Evolutionary conservation across 2,329 filamentous ascomycete species (phyloP).

Genomic region (Blastomyces emzantsi): DNA sequence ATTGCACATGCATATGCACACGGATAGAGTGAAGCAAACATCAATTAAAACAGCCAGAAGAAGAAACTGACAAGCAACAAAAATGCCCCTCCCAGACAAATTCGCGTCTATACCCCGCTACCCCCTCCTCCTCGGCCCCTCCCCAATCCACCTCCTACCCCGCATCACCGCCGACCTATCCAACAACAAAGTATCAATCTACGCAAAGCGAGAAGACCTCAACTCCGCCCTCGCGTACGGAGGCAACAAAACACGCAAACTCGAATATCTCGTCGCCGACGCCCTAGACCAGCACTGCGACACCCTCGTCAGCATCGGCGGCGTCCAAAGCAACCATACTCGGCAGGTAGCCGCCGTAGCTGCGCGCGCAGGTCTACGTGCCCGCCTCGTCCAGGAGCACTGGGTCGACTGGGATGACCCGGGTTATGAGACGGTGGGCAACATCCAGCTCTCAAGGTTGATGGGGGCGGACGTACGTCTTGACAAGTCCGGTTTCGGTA

Average conservation of each 20-base stretch:
- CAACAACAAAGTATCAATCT: conserved; percentile 51
- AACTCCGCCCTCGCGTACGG: conserved; percentile 59
- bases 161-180: conserved; percentile 55
- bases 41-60: background rate
- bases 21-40: background rate
- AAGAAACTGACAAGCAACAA: background rate
- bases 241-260: conserved; percentile 61
- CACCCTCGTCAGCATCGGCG: conserved; percentile 58
- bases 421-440: conserved; percentile 57
- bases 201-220: conserved; percentile 63
- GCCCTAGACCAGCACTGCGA: conserved; percentile 49
- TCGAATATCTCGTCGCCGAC: conserved; percentile 61
- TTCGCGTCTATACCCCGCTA: conserved; percentile 56
- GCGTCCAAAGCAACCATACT: conserved; percentile 62
- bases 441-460: conserved; percentile 60
- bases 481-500: conserved; percentile 54
- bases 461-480: conserved; percentile 58
- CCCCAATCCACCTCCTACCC: conserved; percentile 58
- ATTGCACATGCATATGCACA: no score
- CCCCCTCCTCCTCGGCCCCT: conserved; percentile 56
- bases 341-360: conserved; percentile 57
- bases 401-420: conserved; percentile 57
- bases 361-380: conserved; percentile 45
- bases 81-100: conserved; percentile 45
- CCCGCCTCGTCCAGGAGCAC: conserved; percentile 52